phyloP scores from a whole-genome alignment of 306 rosid genomes.

The Trichosanthes truncata region DNA sequence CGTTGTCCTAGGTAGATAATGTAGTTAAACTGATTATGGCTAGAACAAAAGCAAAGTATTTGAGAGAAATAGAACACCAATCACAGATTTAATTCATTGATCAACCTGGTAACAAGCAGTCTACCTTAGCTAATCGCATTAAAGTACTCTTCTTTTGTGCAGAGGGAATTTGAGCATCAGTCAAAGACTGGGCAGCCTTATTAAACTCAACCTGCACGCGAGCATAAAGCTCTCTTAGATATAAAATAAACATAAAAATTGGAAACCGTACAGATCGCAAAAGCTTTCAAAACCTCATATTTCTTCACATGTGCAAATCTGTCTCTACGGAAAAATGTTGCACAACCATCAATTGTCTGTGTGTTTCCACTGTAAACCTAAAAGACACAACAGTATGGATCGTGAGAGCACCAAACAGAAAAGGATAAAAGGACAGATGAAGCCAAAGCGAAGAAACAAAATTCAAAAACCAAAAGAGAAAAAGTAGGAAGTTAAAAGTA shows the following conservation, averaged over 20 bases:
- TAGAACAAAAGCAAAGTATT: not conserved
- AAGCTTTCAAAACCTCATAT: slow-evolving; percentile 58
- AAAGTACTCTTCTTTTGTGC: slow-evolving; percentile 82
- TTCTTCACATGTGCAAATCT: slow-evolving; percentile 91
- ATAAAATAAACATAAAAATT: not conserved
- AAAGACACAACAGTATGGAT: slow-evolving; percentile 15
- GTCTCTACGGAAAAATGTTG: slow-evolving; percentile 96
- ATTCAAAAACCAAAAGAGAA: not conserved
- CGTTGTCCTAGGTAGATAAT: slow-evolving; percentile 60
- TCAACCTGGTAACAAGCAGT: not conserved
- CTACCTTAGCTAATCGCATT: slow-evolving; percentile 81
- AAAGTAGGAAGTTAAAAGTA: not conserved
- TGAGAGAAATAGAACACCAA: not conserved
- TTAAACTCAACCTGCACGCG: slow-evolving; percentile 87
- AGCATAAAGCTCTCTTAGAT: slow-evolving; percentile 10
- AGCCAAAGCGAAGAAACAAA: not conserved
- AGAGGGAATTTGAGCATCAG: slow-evolving; percentile 84
- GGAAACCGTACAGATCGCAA: not conserved
- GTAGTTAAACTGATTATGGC: slow-evolving; percentile 1
- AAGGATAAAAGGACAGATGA: not conserved
- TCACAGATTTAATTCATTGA: not conserved
- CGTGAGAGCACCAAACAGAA: slow-evolving; percentile 1
- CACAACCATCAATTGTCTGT: slow-evolving; percentile 81
- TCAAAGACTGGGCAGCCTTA: slow-evolving; percentile 94
- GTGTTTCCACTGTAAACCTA: slow-evolving; percentile 55